Conservation (phyloP, 768 basidiomycete genomes). For the Russula sp. region DNA sequence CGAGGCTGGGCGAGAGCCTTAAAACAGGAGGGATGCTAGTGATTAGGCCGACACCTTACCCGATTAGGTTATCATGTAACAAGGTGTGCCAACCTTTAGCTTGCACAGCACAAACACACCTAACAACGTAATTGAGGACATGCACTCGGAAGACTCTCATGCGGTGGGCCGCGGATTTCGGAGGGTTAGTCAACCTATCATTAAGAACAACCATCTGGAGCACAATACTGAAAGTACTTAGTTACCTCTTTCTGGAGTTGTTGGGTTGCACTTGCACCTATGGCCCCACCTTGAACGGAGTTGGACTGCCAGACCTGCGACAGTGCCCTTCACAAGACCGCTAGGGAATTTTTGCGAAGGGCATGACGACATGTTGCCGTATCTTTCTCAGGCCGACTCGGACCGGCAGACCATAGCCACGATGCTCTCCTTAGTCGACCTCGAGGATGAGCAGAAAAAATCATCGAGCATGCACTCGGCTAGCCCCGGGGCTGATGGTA, state of each 20-base stretch:
- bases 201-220: not conserved
- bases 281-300: not conserved
- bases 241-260: not conserved
- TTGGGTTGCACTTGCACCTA: not conserved
- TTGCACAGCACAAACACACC: not conserved
- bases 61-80: not conserved
- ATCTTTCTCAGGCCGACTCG: not conserved
- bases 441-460: not conserved
- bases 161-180: not conserved
- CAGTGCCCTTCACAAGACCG: too few species aligned
- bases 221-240: not conserved
- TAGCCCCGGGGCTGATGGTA: not conserved
- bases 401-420: not conserved
- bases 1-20: not conserved
- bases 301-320: not conserved
- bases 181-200: not conserved
- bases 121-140: too few species aligned
- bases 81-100: not conserved
- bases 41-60: not conserved
- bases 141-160: not conserved
- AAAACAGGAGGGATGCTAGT: too few species aligned
- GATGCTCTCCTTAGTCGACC: not conserved
- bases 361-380: too few species aligned
- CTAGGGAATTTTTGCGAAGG: not conserved
- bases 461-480: not conserved